Evolutionary conservation across 2,329 filamentous ascomycete genomes (phyloP).

Genomic region (Pseudopithomyces chartarum): DNA sequence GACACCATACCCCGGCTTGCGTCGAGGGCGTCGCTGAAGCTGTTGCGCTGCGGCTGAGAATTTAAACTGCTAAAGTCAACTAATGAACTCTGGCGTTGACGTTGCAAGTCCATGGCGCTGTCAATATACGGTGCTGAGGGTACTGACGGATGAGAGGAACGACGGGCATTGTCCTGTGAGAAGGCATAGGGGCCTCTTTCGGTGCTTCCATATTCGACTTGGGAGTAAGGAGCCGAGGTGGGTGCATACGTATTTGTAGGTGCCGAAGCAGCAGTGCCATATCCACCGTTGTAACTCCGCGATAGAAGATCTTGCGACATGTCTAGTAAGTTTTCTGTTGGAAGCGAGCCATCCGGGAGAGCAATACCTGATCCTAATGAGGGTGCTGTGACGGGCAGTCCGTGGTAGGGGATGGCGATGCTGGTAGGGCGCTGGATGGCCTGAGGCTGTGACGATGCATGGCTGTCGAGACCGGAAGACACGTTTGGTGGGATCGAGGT

Average conservation of each 20-base stretch:
- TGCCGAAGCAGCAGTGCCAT: constrained; percentile 71
- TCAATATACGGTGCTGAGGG: constrained; percentile 58
- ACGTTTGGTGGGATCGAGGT: constrained; percentile 66
- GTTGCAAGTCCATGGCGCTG: constrained; percentile 50
- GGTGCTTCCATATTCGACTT: constrained; percentile 70
- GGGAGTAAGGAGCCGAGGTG: constrained; percentile 73
- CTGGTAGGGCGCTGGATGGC: constrained; percentile 63
- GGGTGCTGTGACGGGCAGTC: constrained; percentile 73
- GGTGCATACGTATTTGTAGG: constrained; percentile 69
- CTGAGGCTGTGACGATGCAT: constrained; percentile 59
- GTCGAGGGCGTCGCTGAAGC: constrained; percentile 87
- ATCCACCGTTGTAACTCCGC: constrained; percentile 71
- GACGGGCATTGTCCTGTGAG: constrained; percentile 64
- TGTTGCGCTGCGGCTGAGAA: constrained; percentile 64
- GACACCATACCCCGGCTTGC: constrained; percentile 93
- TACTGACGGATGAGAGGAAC: constrained; percentile 86
- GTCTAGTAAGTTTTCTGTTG: constrained; percentile 71
- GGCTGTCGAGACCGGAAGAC: constrained; percentile 33
- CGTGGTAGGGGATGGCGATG: constrained; percentile 73
- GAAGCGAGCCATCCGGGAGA: constrained; percentile 66
- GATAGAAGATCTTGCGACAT: constrained; percentile 77
- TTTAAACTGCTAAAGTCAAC: constrained; percentile 69
- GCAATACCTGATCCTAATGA: constrained; percentile 72
- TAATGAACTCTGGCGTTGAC: constrained; percentile 64
- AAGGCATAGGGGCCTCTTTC: constrained; percentile 60